phyloP scores from a whole-genome alignment of 768 basidiomycete genomes.

The Mrakia gelida region DNA sequence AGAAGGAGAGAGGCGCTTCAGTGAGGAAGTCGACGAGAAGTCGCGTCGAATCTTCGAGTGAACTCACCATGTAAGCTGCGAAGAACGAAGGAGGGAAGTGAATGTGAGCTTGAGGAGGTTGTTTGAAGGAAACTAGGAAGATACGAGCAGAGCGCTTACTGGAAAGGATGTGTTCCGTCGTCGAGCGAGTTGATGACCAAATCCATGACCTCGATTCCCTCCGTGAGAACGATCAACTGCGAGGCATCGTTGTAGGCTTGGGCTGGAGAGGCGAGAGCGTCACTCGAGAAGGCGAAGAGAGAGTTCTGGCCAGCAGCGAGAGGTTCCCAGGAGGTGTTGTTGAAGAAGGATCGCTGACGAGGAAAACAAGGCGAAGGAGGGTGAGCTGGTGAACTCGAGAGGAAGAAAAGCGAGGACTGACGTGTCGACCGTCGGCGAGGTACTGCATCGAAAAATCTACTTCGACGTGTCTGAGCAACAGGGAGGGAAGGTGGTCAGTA shows the following conservation, averaged over 20 bases:
- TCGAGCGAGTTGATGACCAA: slow-evolving; percentile 36
- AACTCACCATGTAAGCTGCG: neutral
- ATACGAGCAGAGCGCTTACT: neutral
- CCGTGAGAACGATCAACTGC: slow-evolving; percentile 33
- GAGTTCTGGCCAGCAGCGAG: slow-evolving; percentile 12
- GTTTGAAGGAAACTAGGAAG: too few species aligned
- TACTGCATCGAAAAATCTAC: slow-evolving; percentile 7
- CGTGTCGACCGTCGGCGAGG: neutral
- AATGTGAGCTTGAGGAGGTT: too few species aligned
- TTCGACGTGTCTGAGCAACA: neutral
- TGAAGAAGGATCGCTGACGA: slow-evolving; percentile 27
- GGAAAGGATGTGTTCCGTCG: slow-evolving; percentile 44
- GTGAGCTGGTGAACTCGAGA: neutral
- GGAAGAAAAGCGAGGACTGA: neutral
- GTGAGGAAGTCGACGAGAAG: neutral
- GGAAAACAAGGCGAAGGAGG: neutral
- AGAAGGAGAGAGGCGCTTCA: neutral
- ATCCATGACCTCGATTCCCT: slow-evolving; percentile 32
- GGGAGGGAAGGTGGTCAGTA: neutral
- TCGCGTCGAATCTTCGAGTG: neutral
- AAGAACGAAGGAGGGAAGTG: neutral
- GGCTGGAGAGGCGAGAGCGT: slow-evolving; percentile 16
- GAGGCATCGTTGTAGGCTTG: slow-evolving; percentile 17
- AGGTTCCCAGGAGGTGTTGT: slow-evolving; percentile 12
- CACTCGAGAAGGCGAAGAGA: slow-evolving; percentile 7